Evolutionary conservation across 768 basidiomycete species (phyloP).

Genomic region (Panus rudis): DNA sequence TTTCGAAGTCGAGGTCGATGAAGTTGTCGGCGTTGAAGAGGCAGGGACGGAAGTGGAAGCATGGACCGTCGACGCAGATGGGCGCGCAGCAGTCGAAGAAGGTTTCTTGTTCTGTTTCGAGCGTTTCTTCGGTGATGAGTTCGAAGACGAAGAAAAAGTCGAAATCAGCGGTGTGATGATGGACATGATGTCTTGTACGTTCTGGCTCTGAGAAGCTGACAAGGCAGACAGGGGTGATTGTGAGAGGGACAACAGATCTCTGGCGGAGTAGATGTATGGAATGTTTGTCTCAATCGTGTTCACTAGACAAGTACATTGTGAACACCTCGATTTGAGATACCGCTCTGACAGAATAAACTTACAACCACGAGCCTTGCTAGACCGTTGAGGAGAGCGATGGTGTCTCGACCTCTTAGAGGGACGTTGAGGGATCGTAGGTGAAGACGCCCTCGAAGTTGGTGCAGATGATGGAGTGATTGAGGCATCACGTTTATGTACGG

Average conservation of each 20-base stretch:
- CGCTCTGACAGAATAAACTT: neutral
- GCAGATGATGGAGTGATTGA: constrained; percentile 8
- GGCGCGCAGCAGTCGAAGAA: too few species aligned
- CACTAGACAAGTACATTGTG: neutral
- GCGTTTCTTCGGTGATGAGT: too few species aligned
- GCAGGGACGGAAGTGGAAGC: too few species aligned
- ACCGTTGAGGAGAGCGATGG: neutral
- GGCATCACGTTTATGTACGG: constrained; percentile 15
- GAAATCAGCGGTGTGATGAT: constrained; percentile 11
- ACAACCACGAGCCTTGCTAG: neutral
- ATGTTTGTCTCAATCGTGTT: neutral
- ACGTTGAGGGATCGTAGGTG: constrained; percentile 5
- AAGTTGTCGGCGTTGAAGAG: too few species aligned
- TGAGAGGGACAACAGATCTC: constrained; percentile 17
- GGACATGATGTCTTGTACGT: constrained; percentile 11
- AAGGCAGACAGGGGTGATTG: constrained; percentile 12
- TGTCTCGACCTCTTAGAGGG: neutral
- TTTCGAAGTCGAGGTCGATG: too few species aligned
- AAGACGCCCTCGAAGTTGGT: constrained; percentile 5
- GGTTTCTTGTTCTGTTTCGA: too few species aligned
- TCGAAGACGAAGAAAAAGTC: too few species aligned
- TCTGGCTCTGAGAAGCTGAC: constrained; percentile 10
- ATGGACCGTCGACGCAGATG: too few species aligned
- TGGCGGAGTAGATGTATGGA: constrained; percentile 13
- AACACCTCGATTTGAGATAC: neutral